Conservation (phyloP, 108 stramenopile genomes). For the Pseudonitzschia delicatissima region DNA sequence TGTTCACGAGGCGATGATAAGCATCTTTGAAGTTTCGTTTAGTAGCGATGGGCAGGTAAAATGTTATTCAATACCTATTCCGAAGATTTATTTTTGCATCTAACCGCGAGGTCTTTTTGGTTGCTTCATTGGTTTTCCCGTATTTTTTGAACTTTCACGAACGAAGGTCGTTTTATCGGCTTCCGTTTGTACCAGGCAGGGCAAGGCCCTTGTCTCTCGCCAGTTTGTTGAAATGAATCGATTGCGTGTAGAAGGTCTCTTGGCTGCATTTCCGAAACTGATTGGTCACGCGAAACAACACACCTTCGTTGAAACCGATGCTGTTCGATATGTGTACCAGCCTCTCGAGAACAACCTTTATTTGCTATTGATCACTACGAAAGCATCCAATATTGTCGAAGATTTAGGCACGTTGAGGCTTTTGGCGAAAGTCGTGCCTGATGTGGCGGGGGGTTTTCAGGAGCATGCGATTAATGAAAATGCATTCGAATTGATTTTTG, state of each 20-base stretch:
- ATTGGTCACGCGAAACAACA: slow-evolving; percentile 90
- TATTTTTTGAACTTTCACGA: no score
- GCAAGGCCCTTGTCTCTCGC: slow-evolving; percentile 92
- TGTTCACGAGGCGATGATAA: no score
- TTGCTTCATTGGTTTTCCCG: no score
- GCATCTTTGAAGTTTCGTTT: no score
- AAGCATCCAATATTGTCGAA: slow-evolving; percentile 95
- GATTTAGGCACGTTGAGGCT: slow-evolving; percentile 97
- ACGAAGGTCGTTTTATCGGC: slow-evolving; percentile 82
- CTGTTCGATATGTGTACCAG: slow-evolving; percentile 99
- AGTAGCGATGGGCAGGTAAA: no score
- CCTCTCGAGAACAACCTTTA: slow-evolving; percentile 93
- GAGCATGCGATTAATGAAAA: slow-evolving; percentile 90
- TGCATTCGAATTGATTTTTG: slow-evolving; percentile 98
- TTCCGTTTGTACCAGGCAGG: slow-evolving; percentile 77
- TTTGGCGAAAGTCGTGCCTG: slow-evolving; percentile 97
- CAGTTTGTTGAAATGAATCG: slow-evolving; percentile 99
- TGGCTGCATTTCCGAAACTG: slow-evolving; percentile 99
- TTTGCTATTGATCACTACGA: slow-evolving; percentile 95
- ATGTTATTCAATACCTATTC: no score
- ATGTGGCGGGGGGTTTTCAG: slow-evolving; percentile 89
- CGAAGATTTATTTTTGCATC: no score
- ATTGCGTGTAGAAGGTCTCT: slow-evolving; percentile 95
- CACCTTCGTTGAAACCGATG: slow-evolving; percentile 98
- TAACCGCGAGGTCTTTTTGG: no score